These are phyloP conservation scores for Citrus hindsii DNA, from an alignment of 345 rosid genomes.

Conservation along the genomic window DNA sequence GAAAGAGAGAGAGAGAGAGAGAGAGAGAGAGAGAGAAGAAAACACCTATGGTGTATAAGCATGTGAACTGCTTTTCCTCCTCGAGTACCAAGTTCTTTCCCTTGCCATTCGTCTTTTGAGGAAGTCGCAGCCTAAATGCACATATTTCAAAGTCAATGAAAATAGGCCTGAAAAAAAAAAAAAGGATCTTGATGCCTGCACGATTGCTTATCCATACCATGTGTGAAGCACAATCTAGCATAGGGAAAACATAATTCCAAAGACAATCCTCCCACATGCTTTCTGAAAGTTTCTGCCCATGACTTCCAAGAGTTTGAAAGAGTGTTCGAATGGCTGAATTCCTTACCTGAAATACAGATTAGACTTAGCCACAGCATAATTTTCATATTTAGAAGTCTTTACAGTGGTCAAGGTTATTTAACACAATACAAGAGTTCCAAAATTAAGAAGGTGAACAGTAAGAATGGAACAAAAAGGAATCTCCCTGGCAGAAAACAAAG, in stretches of 20 bases:
- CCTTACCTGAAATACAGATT: constrained; percentile 59
- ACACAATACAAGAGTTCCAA: neutral
- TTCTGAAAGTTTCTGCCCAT: constrained; percentile 86
- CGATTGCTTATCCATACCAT: constrained; percentile 51
- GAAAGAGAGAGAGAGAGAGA: neutral
- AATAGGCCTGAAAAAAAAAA: constrained; percentile 10
- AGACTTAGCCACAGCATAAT: no score
- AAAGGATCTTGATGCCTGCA: constrained; percentile 3
- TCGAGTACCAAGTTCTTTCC: constrained; percentile 91
- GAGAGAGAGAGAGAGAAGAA: neutral
- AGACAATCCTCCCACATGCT: constrained; percentile 99
- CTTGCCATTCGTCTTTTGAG: constrained; percentile 98
- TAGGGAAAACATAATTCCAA: constrained; percentile 94
- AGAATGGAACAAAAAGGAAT: neutral
- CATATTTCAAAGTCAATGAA: constrained; percentile 13
- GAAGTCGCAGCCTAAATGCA: constrained; percentile 87
- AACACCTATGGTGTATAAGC: constrained; percentile 96
- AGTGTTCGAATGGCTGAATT: constrained; percentile 95
- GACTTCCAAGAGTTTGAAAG: constrained; percentile 90
- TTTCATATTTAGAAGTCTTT: no score
- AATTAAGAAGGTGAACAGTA: neutral
- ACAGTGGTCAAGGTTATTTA: neutral
- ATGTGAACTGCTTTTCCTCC: constrained; percentile 97
- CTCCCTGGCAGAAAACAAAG: neutral
- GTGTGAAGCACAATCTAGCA: constrained; percentile 82